Evolutionary conservation across 768 basidiomycete species (phyloP), one percentile per base, ranked within the genome.

Genomic region (Grammothele lineata): DNA sequence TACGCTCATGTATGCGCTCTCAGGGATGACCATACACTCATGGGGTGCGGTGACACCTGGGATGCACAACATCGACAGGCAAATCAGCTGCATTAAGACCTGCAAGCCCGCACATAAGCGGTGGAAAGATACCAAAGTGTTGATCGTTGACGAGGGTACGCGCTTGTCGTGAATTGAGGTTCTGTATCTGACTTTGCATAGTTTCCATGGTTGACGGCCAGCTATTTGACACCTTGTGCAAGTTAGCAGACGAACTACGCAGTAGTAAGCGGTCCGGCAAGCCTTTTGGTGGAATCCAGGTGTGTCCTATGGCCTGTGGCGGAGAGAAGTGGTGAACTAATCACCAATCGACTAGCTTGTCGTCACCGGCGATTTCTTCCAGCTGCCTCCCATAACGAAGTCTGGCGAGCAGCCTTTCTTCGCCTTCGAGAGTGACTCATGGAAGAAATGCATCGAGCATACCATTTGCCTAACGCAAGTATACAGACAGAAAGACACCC

Each of bases 151-250:
- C 53, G 83, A 86, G 65, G 72, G 83, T 80, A 43, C 48, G 71
- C 56, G 11, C 23, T 12, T 3, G 17, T 9, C 5, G 8, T 14
- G 26, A 17, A n/a, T 2, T 4, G 3, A 5, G 18, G 19, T 1
- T 37, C 19, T 17, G 34, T 40, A 14, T 11, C 14, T 21, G 0
- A n/a, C 19, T 17, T 7, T n/a, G 3, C 4, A 4, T 36, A 85
- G 82, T 83, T 1, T 85, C 85, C 1, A 86, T 86, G 85, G 72
- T 87, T 12, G 81, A 85, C 55, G 83, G 76, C 1, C 61, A 71
- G 17, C 54, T 80, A 11, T 82, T 84, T 44, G 77, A 85, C 54
- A 83, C 76, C 47, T 70, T 86, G 4, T 71, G 73, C 11, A 65
- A 70, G 17, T 64, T 85, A 23, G 83, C 78, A 1, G 61, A 64